phyloP scores from a whole-genome alignment of 176 grass and related monocot genomes.

The Paspalum vaginatum region DNA sequence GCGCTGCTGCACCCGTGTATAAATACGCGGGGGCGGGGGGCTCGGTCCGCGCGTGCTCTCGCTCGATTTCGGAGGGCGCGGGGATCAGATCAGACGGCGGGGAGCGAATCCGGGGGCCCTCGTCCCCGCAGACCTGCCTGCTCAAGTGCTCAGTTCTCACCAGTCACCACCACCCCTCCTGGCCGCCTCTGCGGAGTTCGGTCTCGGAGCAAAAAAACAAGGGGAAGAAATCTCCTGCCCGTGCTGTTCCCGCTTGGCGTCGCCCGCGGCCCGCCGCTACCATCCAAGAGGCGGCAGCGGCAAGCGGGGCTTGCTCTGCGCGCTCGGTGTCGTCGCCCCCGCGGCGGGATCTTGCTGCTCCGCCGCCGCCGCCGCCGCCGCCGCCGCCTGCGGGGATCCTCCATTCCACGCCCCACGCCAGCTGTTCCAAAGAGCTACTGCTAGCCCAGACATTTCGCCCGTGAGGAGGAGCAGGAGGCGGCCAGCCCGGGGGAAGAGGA shows the following conservation, averaged over 20 bases:
- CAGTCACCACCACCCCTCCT: not conserved
- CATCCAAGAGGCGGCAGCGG: conserved; percentile 20
- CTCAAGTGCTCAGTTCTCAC: too few species aligned
- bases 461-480: not conserved
- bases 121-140: conserved; percentile 31
- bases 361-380: conserved; percentile 15
- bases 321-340: conserved; percentile 11
- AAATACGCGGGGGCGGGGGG: conserved; percentile 30
- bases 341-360: conserved; percentile 29
- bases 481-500: not conserved
- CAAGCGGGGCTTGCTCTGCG: not conserved
- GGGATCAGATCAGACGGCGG: conserved; percentile 54
- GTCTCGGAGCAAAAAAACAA: not conserved
- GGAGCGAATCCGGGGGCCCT: conserved; percentile 50
- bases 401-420: not conserved
- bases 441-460: not conserved
- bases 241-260: conserved; percentile 40
- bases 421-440: too few species aligned
- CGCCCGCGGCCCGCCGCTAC: conserved; percentile 24
- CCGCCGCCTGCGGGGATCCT: not conserved
- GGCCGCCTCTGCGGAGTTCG: not conserved
- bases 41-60: conserved; percentile 27
- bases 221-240: conserved; percentile 27
- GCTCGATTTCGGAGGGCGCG: conserved; percentile 41
- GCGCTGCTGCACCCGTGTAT: not conserved